Evolutionary conservation across 805 yeast species (phyloP).

Genomic region (Yarrowia sp.): DNA sequence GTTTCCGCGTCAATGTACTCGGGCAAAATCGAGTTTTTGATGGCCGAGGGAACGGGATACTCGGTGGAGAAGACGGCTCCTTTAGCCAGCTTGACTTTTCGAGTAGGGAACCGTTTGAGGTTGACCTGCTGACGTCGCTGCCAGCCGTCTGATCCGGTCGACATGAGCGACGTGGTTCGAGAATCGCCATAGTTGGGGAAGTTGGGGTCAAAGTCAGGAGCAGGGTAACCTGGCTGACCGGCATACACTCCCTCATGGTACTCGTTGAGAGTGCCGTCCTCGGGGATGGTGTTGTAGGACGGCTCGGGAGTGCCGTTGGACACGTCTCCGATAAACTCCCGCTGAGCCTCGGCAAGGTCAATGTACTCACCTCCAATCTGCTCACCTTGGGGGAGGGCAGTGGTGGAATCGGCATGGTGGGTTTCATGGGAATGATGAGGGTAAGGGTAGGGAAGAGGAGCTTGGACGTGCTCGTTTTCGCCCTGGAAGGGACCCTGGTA

Average conservation of each 20-base stretch:
- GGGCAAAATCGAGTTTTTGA: slow-evolving; percentile 41
- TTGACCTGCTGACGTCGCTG: slow-evolving; percentile 34
- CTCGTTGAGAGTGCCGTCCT: slow-evolving; percentile 20
- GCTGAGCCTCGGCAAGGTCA: slow-evolving; percentile 18
- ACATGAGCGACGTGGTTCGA: not conserved
- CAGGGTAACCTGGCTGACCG: slow-evolving; percentile 1
- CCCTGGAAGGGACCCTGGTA: slow-evolving; percentile 14
- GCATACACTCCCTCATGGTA: slow-evolving; percentile 18
- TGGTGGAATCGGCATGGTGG: not conserved
- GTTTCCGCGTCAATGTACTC: slow-evolving; percentile 46
- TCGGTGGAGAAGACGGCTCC: slow-evolving; percentile 41
- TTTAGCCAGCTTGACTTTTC: slow-evolving; percentile 41
- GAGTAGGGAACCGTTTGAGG: slow-evolving; percentile 39
- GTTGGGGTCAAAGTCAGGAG: not conserved
- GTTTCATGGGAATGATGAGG: not conserved
- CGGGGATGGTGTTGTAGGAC: slow-evolving; percentile 18
- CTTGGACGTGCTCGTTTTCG: not conserved
- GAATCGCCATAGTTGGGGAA: not conserved
- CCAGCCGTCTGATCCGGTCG: slow-evolving; percentile 31
- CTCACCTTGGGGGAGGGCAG: slow-evolving; percentile 18
- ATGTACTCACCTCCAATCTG: slow-evolving; percentile 25
- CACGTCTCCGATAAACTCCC: slow-evolving; percentile 6
- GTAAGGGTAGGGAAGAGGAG: slow-evolving; percentile 18
- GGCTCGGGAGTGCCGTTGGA: slow-evolving; percentile 12
- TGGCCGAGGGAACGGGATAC: slow-evolving; percentile 45